Evolutionary conservation across 2,329 filamentous ascomycete species (phyloP), one percentile per base, ranked within the genome.

Genomic region (Biscogniauxia mediterranea): DNA sequence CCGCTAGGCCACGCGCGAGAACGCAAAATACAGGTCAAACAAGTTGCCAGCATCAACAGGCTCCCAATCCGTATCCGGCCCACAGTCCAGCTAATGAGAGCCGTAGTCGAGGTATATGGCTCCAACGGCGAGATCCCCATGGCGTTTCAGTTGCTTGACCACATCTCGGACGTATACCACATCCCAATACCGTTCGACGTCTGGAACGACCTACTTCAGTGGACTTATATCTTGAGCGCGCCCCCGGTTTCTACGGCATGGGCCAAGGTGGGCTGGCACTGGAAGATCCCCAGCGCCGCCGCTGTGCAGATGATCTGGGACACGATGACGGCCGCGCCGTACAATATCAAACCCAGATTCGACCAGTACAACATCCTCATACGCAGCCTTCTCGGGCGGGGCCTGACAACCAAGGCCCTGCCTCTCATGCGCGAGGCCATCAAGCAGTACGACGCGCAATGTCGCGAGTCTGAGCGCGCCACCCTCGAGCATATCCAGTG

Each of bases 61-160:
- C 51, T 32, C 6, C 25, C 51, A 11, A 23, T 26, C 59, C 21
- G 23, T 9, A 69, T 79, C 54, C 68, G 79, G 56, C 91, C 91
- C 1, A 85, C 83, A 0, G 64, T 73, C 7, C 77, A 78, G 1
- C 78, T 93, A 0, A 79, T 94, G 21, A 79, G 84, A 58, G 83
- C 88, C 8, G 76, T 93, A n/a, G 88, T 89, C 5, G 87, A 92
- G 70, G 79, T 81, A 1, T 90, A 89, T 64, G 84, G 89, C n/a
- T 82, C 81, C 63, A 91, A 89, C 73, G 87, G 84, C 54, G 80
- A 88, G 58, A 79, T 92, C 3, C 71, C 79, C 0, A 78, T 81
- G 1, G 89, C 85, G 13, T 70, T 89, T 25, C 80, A 83, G 50
- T 69, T 89, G 0, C 75, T 93, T 13, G 82, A 89, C 61, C 84